Evolutionary conservation across 176 grass and related monocot species (phyloP), one percentile per base, ranked within the genome.

Genomic region (Puccinellia tenuiflora): DNA sequence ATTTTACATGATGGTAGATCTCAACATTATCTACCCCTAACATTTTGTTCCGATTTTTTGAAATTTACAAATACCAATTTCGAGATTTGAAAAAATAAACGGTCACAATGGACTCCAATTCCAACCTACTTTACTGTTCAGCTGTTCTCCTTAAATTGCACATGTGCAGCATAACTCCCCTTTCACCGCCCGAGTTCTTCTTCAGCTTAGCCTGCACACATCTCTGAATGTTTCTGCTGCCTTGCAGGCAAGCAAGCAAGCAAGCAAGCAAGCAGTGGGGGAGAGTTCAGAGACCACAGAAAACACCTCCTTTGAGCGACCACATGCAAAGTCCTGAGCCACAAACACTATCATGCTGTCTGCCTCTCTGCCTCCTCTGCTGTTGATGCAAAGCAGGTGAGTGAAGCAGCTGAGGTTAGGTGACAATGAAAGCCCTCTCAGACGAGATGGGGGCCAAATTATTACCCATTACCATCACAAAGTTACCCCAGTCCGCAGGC

Each of bases 271-370:
- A 39, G 9, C 40, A 42, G 9, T 40, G 38, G 39, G 24, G 62
- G 39, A 45, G 3, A 47, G 35, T 24, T 67, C 35, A 33, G 28
- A n/a, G 40, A 24, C 16, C 53, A 51, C 74, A 61, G 26, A 26
- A 78, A 73, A 37, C 81, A 84, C 16, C 63, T 61, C 80, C 45
- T 39, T 78, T 79, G 81, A 84, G 55, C 29, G 65, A 9, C 68
- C 87, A 84, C 76, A 80, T 84, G 76, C 81, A 75, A 56, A 18
- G 61, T 34, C 31, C 80, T 83, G 86, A 64, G 7, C 22, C 12
- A 34, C 25, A 34, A 5, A 30, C 43, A 30, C 25, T 0, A 65
- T 65, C 70, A 73, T 73, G 68, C 76, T 78, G 39, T 18, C 29
- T 52, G 28, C 21, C 16, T n/a, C n/a, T n/a, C n/a, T 57, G 70